Percentiles rank a stretch among this genome's conserved stretches.
These are phyloP conservation scores for Penicillium angulare DNA, from an alignment of 495 filamentous ascomycete genomes.

Conservation along the genomic window DNA sequence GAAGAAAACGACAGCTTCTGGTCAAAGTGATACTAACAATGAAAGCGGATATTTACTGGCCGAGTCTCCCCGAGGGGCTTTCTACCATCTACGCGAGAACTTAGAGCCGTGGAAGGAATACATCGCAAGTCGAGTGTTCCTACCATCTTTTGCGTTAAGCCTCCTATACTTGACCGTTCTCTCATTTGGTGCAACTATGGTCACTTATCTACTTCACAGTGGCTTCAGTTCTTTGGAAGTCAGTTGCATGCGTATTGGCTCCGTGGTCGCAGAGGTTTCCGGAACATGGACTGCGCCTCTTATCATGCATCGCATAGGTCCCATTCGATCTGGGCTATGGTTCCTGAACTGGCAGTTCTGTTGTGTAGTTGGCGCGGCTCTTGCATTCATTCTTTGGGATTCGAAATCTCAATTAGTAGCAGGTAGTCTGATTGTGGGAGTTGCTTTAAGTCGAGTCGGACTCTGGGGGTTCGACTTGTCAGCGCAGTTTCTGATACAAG, in stretches of 20 bases:
- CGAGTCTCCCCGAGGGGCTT: neutral
- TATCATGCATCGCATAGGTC: conserved; percentile 55
- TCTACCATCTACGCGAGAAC: conserved; percentile 6
- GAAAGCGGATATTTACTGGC: neutral
- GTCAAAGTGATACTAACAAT: neutral
- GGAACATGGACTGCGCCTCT: conserved; percentile 49
- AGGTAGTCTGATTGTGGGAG: conserved; percentile 46
- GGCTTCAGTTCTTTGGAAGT: conserved; percentile 54
- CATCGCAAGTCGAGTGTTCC: conserved; percentile 40
- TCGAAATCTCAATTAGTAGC: conserved; percentile 34
- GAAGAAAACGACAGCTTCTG: conserved; percentile 7
- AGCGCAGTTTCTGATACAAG: conserved; percentile 64
- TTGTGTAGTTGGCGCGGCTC: conserved; percentile 43
- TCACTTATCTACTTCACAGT: conserved; percentile 56
- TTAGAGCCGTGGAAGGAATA: conserved; percentile 38
- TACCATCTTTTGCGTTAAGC: conserved; percentile 53
- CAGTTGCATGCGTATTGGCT: conserved; percentile 50
- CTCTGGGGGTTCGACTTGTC: conserved; percentile 69
- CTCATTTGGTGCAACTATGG: conserved; percentile 57
- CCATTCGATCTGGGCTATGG: conserved; percentile 61
- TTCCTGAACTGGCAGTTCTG: conserved; percentile 60
- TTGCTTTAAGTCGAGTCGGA: conserved; percentile 59
- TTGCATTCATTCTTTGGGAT: conserved; percentile 39
- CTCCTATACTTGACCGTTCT: conserved; percentile 61
- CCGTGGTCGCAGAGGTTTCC: conserved; percentile 50